phyloP scores from a whole-genome alignment of 2,329 filamentous ascomycete species.

The Ceratocystis harringtonii region DNA sequence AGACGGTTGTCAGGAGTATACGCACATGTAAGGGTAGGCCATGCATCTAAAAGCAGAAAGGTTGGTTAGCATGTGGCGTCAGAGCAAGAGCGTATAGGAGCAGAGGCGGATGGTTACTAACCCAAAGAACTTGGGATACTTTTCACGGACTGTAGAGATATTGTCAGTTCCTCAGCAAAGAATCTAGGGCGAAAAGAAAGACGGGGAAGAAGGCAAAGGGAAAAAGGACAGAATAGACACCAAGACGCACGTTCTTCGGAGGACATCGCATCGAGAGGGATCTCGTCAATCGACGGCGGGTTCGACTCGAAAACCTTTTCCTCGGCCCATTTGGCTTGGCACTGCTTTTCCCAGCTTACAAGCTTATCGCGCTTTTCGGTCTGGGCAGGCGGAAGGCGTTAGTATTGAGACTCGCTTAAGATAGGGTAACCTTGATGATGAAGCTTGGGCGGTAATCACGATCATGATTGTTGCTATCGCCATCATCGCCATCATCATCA shows the following conservation, averaged over 20 bases:
- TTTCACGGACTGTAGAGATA: slow-evolving; percentile 41
- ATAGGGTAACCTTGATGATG: slow-evolving; percentile 8
- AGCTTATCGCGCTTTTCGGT: slow-evolving; percentile 79
- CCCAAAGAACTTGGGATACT: slow-evolving; percentile 83
- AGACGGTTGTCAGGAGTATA: slow-evolving; percentile 21
- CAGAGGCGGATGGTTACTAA: slow-evolving; percentile 22
- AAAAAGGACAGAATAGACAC: not conserved
- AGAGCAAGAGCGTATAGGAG: not conserved
- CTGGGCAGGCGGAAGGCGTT: slow-evolving; percentile 26
- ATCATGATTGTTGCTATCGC: not conserved
- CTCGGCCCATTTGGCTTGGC: slow-evolving; percentile 50
- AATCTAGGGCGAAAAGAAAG: not conserved
- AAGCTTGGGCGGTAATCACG: not conserved
- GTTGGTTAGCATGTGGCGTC: not conserved
- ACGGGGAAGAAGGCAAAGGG: not conserved
- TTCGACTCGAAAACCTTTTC: slow-evolving; percentile 68
- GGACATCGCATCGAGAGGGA: slow-evolving; percentile 59
- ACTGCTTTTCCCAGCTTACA: slow-evolving; percentile 76
- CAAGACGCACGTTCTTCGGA: slow-evolving; percentile 39
- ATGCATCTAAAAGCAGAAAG: slow-evolving; percentile 22
- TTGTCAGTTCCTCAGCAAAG: not conserved
- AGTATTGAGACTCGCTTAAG: not conserved
- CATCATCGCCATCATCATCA: not conserved
- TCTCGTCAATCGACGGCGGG: slow-evolving; percentile 64
- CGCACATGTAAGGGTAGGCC: slow-evolving; percentile 26